Evolutionary conservation across 495 filamentous ascomycete species (phyloP).

Genomic region (Jackrogersella minutella): DNA sequence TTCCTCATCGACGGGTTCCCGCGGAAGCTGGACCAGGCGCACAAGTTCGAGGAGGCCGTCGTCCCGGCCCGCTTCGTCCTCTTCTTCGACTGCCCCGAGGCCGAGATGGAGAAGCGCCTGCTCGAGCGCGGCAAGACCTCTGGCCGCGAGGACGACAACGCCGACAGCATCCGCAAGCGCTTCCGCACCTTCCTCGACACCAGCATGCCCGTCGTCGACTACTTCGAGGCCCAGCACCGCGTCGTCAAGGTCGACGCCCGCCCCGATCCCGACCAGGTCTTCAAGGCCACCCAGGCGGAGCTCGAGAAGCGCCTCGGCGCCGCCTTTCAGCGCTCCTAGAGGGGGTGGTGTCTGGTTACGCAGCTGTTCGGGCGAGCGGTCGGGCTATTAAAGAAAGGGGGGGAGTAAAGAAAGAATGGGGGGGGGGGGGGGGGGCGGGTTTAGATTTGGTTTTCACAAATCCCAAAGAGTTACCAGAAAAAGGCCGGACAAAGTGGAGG

Average conservation of each 20-base stretch:
- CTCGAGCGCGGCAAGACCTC: constrained; percentile 91
- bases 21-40: constrained; percentile 93
- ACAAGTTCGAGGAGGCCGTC: constrained; percentile 90
- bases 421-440: background rate
- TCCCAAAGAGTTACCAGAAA: too few relatives aligned
- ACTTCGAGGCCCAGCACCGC: constrained; percentile 77
- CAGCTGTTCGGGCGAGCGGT: too few relatives aligned
- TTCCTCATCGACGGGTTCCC: constrained; percentile 98
- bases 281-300: constrained; percentile 65
- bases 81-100: constrained; percentile 91
- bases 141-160: constrained; percentile 91
- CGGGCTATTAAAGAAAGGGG: background rate
- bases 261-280: constrained; percentile 75
- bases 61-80: constrained; percentile 82
- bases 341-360: too few relatives aligned
- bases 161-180: constrained; percentile 92
- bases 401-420: background rate
- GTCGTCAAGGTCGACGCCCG: constrained; percentile 81
- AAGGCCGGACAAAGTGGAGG: background rate
- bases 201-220: constrained; percentile 94
- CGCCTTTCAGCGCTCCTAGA: background rate
- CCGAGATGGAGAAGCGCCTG: constrained; percentile 81
- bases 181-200: constrained; percentile 94
- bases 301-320: constrained; percentile 43
- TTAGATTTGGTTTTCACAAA: too few relatives aligned